phyloP scores from a whole-genome alignment of 2,329 filamentous ascomycete genomes.

The Neoascochyta sp. region DNA sequence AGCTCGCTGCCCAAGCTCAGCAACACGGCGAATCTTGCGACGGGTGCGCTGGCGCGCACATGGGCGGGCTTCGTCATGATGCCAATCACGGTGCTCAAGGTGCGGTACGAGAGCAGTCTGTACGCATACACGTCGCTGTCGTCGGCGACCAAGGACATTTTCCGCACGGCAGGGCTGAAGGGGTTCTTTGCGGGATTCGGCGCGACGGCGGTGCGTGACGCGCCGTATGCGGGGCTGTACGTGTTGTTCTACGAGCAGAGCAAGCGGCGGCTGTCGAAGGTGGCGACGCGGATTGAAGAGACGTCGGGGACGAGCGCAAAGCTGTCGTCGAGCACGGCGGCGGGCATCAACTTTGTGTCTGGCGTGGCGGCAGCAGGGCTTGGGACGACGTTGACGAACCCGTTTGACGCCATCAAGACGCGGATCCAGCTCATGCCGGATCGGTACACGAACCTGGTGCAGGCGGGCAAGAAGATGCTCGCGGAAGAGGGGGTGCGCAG shows the following conservation, averaged over 20 bases:
- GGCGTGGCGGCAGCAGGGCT: slow-evolving; percentile 75
- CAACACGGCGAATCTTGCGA: slow-evolving; percentile 78
- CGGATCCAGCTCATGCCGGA: slow-evolving; percentile 84
- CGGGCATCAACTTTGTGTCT: slow-evolving; percentile 79
- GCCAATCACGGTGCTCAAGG: slow-evolving; percentile 94
- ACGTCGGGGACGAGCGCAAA: slow-evolving; percentile 18
- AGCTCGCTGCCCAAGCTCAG: slow-evolving; percentile 78
- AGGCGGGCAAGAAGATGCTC: slow-evolving; percentile 74
- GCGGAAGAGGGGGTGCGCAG: slow-evolving; percentile 73
- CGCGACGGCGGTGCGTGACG: slow-evolving; percentile 87
- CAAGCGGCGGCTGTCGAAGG: slow-evolving; percentile 58
- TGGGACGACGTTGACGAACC: slow-evolving; percentile 88
- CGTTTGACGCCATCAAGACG: slow-evolving; percentile 95
- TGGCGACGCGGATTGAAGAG: slow-evolving; percentile 30
- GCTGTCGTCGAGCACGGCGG: slow-evolving; percentile 44
- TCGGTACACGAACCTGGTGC: slow-evolving; percentile 76
- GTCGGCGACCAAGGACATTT: slow-evolving; percentile 70
- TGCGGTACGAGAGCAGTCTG: slow-evolving; percentile 85
- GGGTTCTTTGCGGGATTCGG: slow-evolving; percentile 95
- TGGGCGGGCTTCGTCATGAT: slow-evolving; percentile 88
- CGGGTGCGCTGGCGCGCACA: slow-evolving; percentile 78
- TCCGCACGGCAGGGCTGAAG: slow-evolving; percentile 65
- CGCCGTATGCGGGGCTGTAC: slow-evolving; percentile 94
- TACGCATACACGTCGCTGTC: slow-evolving; percentile 78
- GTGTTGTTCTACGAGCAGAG: slow-evolving; percentile 88